A percentile compares a stretch with the other conserved stretches of the same genome.
Conservation (phyloP, 2,329 filamentous ascomycete species). For the Colletotrichum endophyticum region DNA sequence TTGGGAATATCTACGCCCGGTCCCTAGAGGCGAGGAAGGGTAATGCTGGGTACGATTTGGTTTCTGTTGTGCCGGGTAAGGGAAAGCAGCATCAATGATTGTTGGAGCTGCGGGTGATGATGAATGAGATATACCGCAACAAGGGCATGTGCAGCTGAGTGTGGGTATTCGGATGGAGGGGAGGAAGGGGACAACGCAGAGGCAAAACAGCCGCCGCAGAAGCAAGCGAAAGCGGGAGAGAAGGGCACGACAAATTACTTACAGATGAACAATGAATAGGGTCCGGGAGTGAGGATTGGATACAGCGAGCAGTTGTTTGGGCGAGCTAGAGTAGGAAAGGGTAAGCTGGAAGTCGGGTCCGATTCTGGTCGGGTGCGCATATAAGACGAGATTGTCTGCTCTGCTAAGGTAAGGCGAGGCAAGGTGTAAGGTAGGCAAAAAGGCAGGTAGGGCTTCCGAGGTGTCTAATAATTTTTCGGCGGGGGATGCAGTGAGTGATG, state of each 20-base stretch:
- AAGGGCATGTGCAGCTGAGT: constrained; percentile 10
- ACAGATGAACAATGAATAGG: neutral
- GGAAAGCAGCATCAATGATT: neutral
- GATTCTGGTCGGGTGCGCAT: constrained; percentile 14
- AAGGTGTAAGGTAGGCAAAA: constrained; percentile 2
- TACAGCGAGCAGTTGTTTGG: neutral
- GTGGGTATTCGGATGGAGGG: constrained; percentile 14
- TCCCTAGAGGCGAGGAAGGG: neutral
- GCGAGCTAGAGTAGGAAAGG: constrained; percentile 12
- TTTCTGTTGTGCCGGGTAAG: neutral
- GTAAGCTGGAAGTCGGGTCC: constrained; percentile 13
- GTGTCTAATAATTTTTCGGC: constrained; percentile 22
- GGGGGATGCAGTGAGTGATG: constrained; percentile 18
- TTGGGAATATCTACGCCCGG: constrained; percentile 5
- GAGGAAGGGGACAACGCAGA: neutral
- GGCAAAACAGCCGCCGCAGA: neutral
- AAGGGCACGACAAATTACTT: constrained; percentile 10
- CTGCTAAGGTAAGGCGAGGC: neutral
- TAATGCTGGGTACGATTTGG: neutral
- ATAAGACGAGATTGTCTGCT: constrained; percentile 3
- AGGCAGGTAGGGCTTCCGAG: constrained; percentile 19
- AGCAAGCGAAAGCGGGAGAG: neutral
- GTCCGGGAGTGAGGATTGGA: neutral
- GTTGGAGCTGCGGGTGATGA: neutral
- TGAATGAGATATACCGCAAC: constrained; percentile 17